These are phyloP conservation scores for Dictyostelium firmibasis DNA, from an alignment of 78 protist species.

Conservation along the genomic window DNA sequence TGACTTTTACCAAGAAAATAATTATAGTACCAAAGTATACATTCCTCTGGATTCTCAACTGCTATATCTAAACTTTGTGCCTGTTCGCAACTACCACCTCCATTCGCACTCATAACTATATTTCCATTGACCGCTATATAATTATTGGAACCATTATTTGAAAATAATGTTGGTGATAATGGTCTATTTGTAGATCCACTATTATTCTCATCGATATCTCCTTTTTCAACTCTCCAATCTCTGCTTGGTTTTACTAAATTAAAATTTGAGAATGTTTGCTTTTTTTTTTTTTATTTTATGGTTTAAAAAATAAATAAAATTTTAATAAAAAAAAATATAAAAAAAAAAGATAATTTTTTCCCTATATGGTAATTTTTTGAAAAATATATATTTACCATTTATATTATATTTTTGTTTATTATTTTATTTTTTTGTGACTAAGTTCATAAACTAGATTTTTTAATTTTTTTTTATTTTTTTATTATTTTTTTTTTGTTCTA, in stretches of 20 bases:
- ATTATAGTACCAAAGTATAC: slow-evolving; percentile 63
- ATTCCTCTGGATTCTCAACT: slow-evolving; percentile 70
- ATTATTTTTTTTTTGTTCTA: too few relatives aligned
- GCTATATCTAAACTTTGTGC: slow-evolving; percentile 4
- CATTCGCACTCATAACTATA: neutral
- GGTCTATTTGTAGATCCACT: neutral
- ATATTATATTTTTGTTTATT: too few relatives aligned
- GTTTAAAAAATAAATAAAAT: neutral
- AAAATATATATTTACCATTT: too few relatives aligned
- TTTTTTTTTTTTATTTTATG: too few relatives aligned
- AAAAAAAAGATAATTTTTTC: too few relatives aligned
- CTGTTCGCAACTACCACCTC: neutral
- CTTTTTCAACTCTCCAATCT: slow-evolving; percentile 45
- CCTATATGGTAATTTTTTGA: too few relatives aligned
- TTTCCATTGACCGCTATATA: neutral
- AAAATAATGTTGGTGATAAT: neutral
- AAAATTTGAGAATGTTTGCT: neutral
- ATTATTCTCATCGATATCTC: neutral
- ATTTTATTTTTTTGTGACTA: too few relatives aligned
- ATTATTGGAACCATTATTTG: neutral
- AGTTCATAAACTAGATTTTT: too few relatives aligned
- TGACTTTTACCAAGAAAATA: slow-evolving; percentile 73
- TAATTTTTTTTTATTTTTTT: too few relatives aligned
- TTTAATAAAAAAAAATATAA: neutral
- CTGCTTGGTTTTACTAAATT: neutral